Evolutionary conservation across 768 basidiomycete genomes (phyloP).

Genomic region (Wakefieldia striispora): DNA sequence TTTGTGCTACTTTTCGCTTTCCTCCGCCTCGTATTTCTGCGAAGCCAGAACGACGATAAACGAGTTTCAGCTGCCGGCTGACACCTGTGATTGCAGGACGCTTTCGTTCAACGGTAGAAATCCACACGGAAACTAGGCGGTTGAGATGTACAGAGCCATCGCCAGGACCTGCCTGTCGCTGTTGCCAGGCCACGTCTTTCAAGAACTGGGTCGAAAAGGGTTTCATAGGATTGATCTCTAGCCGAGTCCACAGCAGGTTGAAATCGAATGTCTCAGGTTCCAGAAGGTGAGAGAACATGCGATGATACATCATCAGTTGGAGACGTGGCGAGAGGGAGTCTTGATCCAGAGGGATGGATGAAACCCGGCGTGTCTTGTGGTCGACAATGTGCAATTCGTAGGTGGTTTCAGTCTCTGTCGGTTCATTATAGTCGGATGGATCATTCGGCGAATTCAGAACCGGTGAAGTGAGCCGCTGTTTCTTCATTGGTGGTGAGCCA

Average conservation of each 20-base stretch:
- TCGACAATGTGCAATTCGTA: constrained; percentile 52
- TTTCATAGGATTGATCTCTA: constrained; percentile 41
- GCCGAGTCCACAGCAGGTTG: constrained; percentile 45
- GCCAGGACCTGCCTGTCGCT: constrained; percentile 15
- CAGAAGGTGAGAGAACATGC: constrained; percentile 55
- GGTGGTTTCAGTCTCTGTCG: too few relatives aligned
- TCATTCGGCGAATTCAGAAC: too few relatives aligned
- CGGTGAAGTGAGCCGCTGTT: constrained; percentile 18
- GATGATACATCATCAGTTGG: constrained; percentile 78
- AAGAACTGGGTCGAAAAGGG: constrained; percentile 54
- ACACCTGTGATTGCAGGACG: constrained; percentile 29
- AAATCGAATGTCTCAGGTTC: constrained; percentile 49
- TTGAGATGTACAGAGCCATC: constrained; percentile 28
- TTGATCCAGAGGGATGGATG: constrained; percentile 51
- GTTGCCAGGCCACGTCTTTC: constrained; percentile 20
- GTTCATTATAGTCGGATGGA: too few relatives aligned
- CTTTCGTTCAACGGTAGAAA: constrained; percentile 17
- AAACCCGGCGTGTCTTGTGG: constrained; percentile 62
- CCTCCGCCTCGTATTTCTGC: neutral
- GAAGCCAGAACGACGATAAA: constrained; percentile 35
- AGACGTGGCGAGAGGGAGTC: constrained; percentile 60
- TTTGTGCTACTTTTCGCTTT: constrained; percentile 2
- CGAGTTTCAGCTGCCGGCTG: constrained; percentile 37
- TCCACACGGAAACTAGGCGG: constrained; percentile 34
- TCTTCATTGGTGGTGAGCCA: constrained; percentile 28